phyloP scores from a whole-genome alignment of 2,329 filamentous ascomycete species.

The Colletotrichum musae region DNA sequence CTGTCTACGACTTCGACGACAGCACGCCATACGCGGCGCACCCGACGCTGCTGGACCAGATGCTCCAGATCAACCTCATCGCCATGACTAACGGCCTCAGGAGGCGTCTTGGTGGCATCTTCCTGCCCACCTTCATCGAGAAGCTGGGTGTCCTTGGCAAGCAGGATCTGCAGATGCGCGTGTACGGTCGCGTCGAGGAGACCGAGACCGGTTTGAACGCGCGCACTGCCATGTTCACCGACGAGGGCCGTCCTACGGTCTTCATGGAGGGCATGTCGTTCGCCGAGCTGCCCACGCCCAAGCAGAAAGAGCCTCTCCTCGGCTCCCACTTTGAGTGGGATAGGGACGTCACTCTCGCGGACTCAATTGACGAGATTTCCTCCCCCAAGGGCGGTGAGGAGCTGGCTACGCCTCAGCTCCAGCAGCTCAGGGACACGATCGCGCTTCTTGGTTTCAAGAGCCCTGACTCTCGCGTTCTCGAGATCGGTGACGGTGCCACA shows the following conservation, averaged over 20 bases:
- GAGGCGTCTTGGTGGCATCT: conserved; percentile 11
- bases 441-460: conserved; percentile 20
- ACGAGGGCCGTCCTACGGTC: conserved; percentile 20
- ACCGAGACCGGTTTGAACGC: conserved; percentile 5
- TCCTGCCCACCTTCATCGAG: conserved; percentile 24
- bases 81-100: conserved; percentile 20
- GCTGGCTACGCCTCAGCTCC: neutral
- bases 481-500: conserved; percentile 15
- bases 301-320: conserved; percentile 23
- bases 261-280: conserved; percentile 29
- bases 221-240: conserved; percentile 25
- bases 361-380: neutral
- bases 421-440: neutral
- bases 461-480: conserved; percentile 16
- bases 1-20: conserved; percentile 34
- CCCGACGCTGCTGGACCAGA: conserved; percentile 27
- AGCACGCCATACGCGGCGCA: conserved; percentile 29
- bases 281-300: conserved; percentile 23
- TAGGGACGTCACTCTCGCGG: conserved; percentile 11
- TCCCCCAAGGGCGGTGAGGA: neutral
- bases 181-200: conserved; percentile 23
- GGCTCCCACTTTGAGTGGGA: conserved; percentile 32
- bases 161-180: conserved; percentile 27
- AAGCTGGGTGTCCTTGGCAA: conserved; percentile 9
- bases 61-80: conserved; percentile 31